Conservation (phyloP, 108 stramenopile genomes). For the Skeletonema tropicum region DNA sequence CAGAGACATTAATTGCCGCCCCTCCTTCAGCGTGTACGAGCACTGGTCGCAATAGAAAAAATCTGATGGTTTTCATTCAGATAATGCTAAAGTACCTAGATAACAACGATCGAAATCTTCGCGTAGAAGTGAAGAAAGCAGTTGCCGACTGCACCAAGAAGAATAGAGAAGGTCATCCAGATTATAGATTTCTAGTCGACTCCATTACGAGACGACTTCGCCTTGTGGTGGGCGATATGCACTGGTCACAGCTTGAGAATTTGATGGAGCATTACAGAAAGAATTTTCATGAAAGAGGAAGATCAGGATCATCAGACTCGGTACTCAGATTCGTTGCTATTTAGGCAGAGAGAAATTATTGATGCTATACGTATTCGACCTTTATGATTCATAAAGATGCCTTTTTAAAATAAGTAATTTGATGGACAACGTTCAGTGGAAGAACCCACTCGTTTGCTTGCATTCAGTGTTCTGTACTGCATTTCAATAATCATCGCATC, state of each 20-base stretch:
- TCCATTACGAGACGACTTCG: slow-evolving; percentile 50
- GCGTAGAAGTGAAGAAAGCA: slow-evolving; percentile 38
- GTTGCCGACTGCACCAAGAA: slow-evolving; percentile 55
- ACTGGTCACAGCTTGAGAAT: slow-evolving; percentile 54
- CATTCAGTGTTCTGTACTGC: not conserved
- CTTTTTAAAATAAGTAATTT: too few relatives aligned
- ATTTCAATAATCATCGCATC: not conserved
- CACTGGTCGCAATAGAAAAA: slow-evolving; percentile 14
- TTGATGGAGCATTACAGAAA: slow-evolving; percentile 39
- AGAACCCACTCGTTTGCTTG: not conserved
- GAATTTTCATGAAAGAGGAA: not conserved
- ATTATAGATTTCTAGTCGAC: slow-evolving; percentile 50
- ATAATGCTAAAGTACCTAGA: slow-evolving; percentile 54
- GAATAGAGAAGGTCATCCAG: slow-evolving; percentile 58
- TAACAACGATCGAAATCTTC: slow-evolving; percentile 32
- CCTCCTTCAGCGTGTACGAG: not conserved
- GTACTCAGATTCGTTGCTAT: not conserved
- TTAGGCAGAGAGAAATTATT: not conserved
- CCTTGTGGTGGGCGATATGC: slow-evolving; percentile 47
- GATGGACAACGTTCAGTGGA: not conserved
- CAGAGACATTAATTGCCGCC: not conserved
- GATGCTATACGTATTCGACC: not conserved
- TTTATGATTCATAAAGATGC: not conserved
- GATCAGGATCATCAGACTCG: not conserved
- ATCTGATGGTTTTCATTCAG: slow-evolving; percentile 57